Evolutionary conservation across 257 asterid genomes (phyloP).

Genomic region (Fraxinus anomala): DNA sequence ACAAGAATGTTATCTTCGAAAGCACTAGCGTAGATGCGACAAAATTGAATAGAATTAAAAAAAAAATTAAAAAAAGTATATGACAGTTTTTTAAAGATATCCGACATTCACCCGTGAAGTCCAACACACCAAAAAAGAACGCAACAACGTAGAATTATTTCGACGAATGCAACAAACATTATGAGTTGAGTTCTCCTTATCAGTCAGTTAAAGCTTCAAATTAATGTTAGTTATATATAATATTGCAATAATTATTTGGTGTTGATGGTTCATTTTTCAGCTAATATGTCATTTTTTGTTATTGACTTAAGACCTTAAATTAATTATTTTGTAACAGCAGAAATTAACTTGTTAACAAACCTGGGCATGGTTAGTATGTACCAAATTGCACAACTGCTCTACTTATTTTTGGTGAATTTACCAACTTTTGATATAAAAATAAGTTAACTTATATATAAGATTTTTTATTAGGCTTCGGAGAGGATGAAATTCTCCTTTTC

Average conservation of each 20-base stretch:
- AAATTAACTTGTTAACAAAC: conserved; percentile 38
- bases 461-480: too few relatives aligned
- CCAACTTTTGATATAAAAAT: conserved; percentile 28
- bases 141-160: background rate
- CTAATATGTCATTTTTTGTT: conserved; percentile 31
- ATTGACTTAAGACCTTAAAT: conserved; percentile 20
- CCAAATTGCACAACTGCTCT: conserved; percentile 22
- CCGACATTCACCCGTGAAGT: too few relatives aligned
- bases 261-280: conserved; percentile 12
- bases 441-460: too few relatives aligned
- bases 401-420: background rate
- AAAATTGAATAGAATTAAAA: too few relatives aligned
- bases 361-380: conserved; percentile 5
- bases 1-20: too few relatives aligned
- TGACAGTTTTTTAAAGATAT: too few relatives aligned
- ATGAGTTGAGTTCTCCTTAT: background rate
- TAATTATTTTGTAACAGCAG: conserved; percentile 27
- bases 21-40: too few relatives aligned
- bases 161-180: background rate
- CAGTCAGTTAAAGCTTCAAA: conserved; percentile 6
- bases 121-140: too few relatives aligned
- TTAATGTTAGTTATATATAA: background rate
- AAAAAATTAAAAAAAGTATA: too few relatives aligned
- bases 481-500: too few relatives aligned
- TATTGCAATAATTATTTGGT: background rate